Evolutionary conservation across 257 asterid species (phyloP).

Genomic region (Euphrasia confusa): DNA sequence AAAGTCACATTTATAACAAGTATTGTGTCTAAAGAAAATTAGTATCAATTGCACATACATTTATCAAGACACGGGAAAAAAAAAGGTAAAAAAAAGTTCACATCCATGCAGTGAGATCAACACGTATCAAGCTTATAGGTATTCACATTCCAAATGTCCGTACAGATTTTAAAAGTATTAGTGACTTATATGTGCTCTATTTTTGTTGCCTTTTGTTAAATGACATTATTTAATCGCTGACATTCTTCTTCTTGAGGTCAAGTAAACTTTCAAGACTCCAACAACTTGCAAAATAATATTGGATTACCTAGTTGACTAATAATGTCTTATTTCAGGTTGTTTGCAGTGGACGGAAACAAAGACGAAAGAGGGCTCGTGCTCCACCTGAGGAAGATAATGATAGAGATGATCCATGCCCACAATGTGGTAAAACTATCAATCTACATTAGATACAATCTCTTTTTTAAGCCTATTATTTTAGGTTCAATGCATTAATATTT

Average conservation of each 20-base stretch:
- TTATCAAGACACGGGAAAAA: no score
- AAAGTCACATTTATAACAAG: no score
- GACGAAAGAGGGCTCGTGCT: constrained; percentile 59
- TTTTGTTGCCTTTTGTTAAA: constrained; percentile 4
- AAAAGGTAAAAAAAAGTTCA: background rate
- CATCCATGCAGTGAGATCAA: constrained; percentile 12
- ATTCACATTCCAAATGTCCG: background rate
- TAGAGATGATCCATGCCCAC: constrained; percentile 62
- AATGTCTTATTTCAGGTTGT: constrained; percentile 47
- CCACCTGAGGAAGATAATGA: constrained; percentile 41
- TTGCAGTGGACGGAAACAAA: constrained; percentile 41
- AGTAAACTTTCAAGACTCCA: background rate
- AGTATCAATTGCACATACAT: no score
- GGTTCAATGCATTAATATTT: background rate
- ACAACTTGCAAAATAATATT: background rate
- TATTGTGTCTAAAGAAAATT: no score
- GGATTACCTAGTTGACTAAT: constrained; percentile 17
- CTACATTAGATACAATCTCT: constrained; percentile 15
- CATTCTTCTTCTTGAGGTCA: background rate
- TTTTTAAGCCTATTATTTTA: constrained; percentile 3
- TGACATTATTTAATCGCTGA: constrained; percentile 5
- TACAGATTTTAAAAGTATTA: background rate
- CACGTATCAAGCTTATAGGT: background rate
- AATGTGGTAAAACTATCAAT: constrained; percentile 59
- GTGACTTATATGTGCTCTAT: background rate